Percentiles rank a stretch among this genome's conserved stretches.
Conservation (phyloP, 1,284 basidiomycete species). For the Leccinum fallax region DNA sequence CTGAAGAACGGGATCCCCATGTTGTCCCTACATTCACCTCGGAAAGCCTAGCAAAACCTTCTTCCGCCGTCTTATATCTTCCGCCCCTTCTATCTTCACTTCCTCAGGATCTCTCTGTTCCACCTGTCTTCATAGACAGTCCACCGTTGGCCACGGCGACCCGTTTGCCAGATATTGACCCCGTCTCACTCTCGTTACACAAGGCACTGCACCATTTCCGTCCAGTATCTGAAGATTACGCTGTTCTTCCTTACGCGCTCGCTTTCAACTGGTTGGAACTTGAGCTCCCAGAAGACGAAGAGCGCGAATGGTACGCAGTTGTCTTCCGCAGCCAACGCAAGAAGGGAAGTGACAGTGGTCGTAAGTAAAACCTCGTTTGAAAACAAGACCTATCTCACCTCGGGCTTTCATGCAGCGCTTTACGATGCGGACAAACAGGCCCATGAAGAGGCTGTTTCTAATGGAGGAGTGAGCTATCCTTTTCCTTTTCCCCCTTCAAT, state of each 20-base stretch:
- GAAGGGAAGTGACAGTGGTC: constrained; percentile 63
- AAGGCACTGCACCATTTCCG: constrained; percentile 79
- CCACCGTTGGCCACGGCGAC: constrained; percentile 66
- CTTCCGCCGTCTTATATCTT: constrained; percentile 67
- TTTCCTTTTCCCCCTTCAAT: neutral
- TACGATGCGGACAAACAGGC: constrained; percentile 85
- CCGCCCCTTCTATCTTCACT: constrained; percentile 80
- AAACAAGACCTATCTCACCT: constrained; percentile 13
- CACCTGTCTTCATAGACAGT: constrained; percentile 31
- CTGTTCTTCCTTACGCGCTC: constrained; percentile 60
- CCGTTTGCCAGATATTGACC: constrained; percentile 80
- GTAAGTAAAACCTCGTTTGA: constrained; percentile 46
- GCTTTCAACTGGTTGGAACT: constrained; percentile 91
- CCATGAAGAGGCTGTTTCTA: constrained; percentile 87
- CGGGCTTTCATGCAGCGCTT: constrained; percentile 50
- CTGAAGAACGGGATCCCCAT: constrained; percentile 52
- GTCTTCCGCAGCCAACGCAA: constrained; percentile 84
- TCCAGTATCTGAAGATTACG: constrained; percentile 65
- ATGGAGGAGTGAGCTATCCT: constrained; percentile 67
- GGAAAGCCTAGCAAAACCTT: constrained; percentile 39
- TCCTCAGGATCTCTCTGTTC: constrained; percentile 41
- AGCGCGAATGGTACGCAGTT: constrained; percentile 89
- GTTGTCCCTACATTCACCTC: constrained; percentile 56
- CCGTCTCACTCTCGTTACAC: constrained; percentile 82
- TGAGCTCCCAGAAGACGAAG: constrained; percentile 62